Evolutionary conservation across 305 asterid species (phyloP), one percentile per base, ranked within the genome.

Genomic region (Solanum aculeatissimum): DNA sequence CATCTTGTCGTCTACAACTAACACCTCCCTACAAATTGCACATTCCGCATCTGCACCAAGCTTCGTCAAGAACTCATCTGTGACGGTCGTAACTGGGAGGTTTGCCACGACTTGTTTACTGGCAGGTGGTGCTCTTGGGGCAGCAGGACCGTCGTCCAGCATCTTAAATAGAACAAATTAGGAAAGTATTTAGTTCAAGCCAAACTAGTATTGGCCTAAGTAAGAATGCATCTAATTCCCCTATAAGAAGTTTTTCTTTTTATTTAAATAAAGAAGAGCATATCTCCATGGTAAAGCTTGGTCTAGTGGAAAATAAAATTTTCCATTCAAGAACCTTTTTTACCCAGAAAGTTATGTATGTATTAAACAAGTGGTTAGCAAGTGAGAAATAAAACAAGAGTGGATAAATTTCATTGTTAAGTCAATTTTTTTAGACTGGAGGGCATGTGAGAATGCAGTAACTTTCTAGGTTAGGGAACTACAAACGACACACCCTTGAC

Each of bases 91-190:
- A 83, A 97, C 89, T 6, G 98, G 99, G 87, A 96, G 99, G 88
- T 94, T 96, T 23, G 98, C 99, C 85, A 96, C 98, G 1, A 94
- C 96, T 87, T 94, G 93, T 87, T 94, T 97, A 86, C 99, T 97
- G 38, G 99, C 98, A 42, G 99, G 99, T 78, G 99, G 99, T 65
- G 79, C 94, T 91, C 94, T 89, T 63, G 97, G 98, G 89, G 85
- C 96, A 66, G 90, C 93, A 29, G 92, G 89, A 86, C 88, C 95
- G 19, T 42, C 66, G 0, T 92, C 94, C 69, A 95, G 88, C 85
- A 94, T 78, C 99, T 96, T 55, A 32, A 68, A 82, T 80, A 55
- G 83, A 81, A 53, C 51, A 83, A 90, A 83, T 62, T 60, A 45
- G 66, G 63, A 75, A 23, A 4, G 35, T 80, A 19, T 71, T 84